Conservation (phyloP, 1,284 basidiomycete genomes). For the Tranzscheliella williamsii region DNA sequence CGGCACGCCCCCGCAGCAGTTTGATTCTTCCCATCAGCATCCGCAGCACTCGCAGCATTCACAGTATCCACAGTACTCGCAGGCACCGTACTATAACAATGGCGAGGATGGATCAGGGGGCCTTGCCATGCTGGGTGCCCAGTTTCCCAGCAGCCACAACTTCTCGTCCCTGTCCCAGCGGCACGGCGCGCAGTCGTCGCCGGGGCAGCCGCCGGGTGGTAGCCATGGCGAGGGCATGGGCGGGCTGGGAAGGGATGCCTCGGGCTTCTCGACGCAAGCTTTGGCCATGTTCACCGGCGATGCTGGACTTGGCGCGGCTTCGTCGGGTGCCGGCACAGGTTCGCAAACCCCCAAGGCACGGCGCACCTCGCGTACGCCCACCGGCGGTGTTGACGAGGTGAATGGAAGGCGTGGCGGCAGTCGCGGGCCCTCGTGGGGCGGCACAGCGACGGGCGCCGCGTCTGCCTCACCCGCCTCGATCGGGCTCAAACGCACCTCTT, state of each 20-base stretch:
- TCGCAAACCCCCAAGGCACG: slow-evolving; percentile 11
- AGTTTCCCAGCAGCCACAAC: slow-evolving; percentile 46
- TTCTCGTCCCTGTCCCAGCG: slow-evolving; percentile 24
- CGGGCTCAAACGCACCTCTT: slow-evolving; percentile 12
- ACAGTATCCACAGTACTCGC: background rate
- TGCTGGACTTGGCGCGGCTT: slow-evolving; percentile 18
- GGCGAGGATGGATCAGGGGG: slow-evolving; percentile 1
- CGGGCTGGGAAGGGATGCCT: slow-evolving; percentile 1
- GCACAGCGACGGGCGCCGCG: background rate
- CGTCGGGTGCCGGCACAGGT: slow-evolving; percentile 1
- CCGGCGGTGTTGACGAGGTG: background rate
- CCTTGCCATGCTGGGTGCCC: slow-evolving; percentile 28
- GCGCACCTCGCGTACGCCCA: slow-evolving; percentile 5
- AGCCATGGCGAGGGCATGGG: background rate
- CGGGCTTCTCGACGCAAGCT: slow-evolving; percentile 12
- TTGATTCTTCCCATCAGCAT: background rate
- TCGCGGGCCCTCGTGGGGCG: background rate
- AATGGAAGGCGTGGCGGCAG: background rate
- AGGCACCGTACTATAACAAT: background rate
- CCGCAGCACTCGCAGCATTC: background rate
- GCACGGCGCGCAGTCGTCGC: too few species aligned
- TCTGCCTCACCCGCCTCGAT: slow-evolving; percentile 6
- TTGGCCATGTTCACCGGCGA: slow-evolving; percentile 28
- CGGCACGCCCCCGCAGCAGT: background rate
- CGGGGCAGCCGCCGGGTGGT: slow-evolving; percentile 7